Evolutionary conservation across 2,329 filamentous ascomycete species (phyloP), one percentile per base, ranked within the genome.

Genomic region (Botrytis cinerea): DNA sequence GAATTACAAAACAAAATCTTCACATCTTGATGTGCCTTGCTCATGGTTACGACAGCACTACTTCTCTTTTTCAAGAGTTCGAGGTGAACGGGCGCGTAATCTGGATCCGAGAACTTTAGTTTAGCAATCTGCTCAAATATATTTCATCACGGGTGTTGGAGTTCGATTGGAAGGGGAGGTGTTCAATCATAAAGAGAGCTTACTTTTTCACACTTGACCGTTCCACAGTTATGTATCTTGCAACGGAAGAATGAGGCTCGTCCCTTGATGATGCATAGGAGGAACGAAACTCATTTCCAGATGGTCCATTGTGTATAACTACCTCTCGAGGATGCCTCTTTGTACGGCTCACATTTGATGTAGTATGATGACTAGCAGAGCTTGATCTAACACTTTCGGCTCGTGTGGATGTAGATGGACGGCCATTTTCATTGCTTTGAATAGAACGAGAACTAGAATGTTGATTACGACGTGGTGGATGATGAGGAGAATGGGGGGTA

Each of bases 61-160:
- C 10, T 0, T 18, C 46, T 51, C 25, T 7, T 25, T n/a, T 22
- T n/a, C 10, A 51, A n/a, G 10, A 51, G 4, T n/a, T 51, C 4
- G 4, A 51, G 4, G 4, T 51, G 25, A n/a, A n/a, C 0, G n/a
- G 2, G 12, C 25, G 10, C 12, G 25, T 0, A 14, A n/a, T 5
- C 25, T 7, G 48, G 10, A 12, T 51, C 12, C 14, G 25, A 20
- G 45, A 20, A 8, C 18, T 8, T 6, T n/a, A 1, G 14, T 4
- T 51, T n/a, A 16, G 48, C n/a, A n/a, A n/a, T 2, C 1, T 3
- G 2, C 1, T 51, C 48, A 12, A 0, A 7, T 1, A 51, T 4
- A 51, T 51, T n/a, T 51, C 48, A n/a, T n/a, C 12, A 51, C 48
- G 16, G 0, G 2, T 16, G 2, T n/a, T n/a, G 2, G 12, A 10